Evolutionary conservation across 2,329 filamentous ascomycete species (phyloP).

Genomic region (Chrysoporthe deuterocubensis): DNA sequence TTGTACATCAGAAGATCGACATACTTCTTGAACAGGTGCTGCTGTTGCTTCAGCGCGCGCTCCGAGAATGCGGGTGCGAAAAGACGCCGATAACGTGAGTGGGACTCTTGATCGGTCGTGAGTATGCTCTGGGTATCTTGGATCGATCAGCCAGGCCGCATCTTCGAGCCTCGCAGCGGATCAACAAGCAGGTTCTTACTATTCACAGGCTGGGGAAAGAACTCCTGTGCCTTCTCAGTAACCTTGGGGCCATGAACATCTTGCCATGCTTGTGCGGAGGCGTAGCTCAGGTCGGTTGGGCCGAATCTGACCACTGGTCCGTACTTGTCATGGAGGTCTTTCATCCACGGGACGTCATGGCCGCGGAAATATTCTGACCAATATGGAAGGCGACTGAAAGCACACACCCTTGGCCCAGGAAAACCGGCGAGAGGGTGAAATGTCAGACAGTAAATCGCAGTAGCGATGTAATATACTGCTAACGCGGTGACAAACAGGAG

Average conservation of each 20-base stretch:
- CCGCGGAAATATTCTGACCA: conserved; percentile 32
- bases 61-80: conserved; percentile 34
- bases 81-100: conserved; percentile 29
- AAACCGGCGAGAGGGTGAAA: conserved; percentile 33
- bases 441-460: conserved; percentile 26
- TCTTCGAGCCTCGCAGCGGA: too few species aligned
- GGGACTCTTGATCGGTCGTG: conserved; percentile 30
- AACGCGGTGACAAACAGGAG: background rate
- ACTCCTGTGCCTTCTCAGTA: conserved; percentile 29
- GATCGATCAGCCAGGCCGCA: background rate
- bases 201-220: conserved; percentile 30
- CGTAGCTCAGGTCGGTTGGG: conserved; percentile 20
- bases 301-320: conserved; percentile 18
- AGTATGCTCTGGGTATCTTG: conserved; percentile 30
- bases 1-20: conserved; percentile 42
- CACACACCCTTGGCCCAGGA: conserved; percentile 31
- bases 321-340: conserved; percentile 30
- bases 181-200: conserved; percentile 18
- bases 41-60: conserved; percentile 30
- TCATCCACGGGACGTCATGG: conserved; percentile 32
- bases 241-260: conserved; percentile 30
- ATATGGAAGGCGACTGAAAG: conserved; percentile 33
- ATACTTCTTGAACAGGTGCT: conserved; percentile 40
- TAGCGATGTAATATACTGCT: conserved; percentile 9
- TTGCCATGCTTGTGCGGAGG: conserved; percentile 31